Evolutionary conservation across 352 stramenopile species (phyloP).

Genomic region (Thraustochytrium striatum): DNA sequence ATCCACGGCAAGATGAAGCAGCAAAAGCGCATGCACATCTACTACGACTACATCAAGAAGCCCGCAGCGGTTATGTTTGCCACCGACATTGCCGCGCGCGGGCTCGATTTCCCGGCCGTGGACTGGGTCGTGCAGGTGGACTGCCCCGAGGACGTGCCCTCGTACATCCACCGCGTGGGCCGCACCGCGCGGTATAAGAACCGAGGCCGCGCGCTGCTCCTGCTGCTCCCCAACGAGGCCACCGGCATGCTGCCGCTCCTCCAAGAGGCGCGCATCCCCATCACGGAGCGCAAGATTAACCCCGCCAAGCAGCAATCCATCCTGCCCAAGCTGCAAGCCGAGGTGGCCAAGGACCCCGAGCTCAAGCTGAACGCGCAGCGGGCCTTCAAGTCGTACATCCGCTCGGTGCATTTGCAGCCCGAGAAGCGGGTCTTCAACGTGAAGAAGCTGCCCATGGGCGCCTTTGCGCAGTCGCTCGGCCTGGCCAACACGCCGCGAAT

Average conservation of each 20-base stretch:
- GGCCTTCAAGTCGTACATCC: conserved; percentile 96
- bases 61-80: conserved; percentile 84
- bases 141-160: conserved; percentile 90
- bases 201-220: conserved; percentile 84
- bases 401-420: conserved; percentile 90
- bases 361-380: conserved; percentile 92
- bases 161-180: conserved; percentile 97
- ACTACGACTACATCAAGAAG: conserved; percentile 88
- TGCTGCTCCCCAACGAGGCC: conserved; percentile 83
- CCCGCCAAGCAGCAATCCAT: conserved; percentile 88
- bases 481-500: conserved; percentile 84
- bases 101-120: conserved; percentile 95
- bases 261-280: conserved; percentile 83
- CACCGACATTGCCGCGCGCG: conserved; percentile 94
- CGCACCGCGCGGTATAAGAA: conserved; percentile 80
- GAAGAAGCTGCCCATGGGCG: conserved; percentile 77
- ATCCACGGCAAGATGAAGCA: conserved; percentile 99
- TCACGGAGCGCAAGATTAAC: conserved; percentile 95
- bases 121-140: conserved; percentile 98
- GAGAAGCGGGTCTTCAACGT: conserved; percentile 90
- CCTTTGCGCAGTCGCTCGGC: conserved; percentile 86
- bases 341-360: conserved; percentile 78
- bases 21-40: conserved; percentile 93
- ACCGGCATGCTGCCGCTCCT: conserved; percentile 76
- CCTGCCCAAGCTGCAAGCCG: conserved; percentile 79